phyloP scores from a whole-genome alignment of 345 rosid species.

The Trapa bicornis region DNA sequence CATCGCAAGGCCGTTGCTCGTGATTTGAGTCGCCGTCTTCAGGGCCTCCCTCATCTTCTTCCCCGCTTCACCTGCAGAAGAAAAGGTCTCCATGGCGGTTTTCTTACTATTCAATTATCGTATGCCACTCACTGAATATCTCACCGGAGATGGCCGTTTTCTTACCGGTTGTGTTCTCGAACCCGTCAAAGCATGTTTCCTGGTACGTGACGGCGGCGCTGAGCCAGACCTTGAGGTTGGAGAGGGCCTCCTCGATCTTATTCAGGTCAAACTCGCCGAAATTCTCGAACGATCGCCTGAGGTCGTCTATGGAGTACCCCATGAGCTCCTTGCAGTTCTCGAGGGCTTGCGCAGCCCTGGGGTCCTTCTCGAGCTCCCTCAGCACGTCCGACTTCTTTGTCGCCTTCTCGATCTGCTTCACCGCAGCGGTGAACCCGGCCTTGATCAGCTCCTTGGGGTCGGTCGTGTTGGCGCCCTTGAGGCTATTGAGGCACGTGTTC shows the following conservation, averaged over 20 bases:
- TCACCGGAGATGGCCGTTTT: background rate
- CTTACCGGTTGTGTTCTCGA: constrained; percentile 25
- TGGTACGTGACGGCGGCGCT: constrained; percentile 61
- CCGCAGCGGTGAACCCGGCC: constrained; percentile 32
- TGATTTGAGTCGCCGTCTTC: constrained; percentile 38
- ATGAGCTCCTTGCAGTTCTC: constrained; percentile 47
- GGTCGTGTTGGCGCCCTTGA: constrained; percentile 25
- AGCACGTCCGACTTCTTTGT: constrained; percentile 31
- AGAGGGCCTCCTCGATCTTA: constrained; percentile 20
- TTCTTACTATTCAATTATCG: too few species aligned
- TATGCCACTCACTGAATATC: too few species aligned
- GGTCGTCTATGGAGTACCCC: constrained; percentile 41
- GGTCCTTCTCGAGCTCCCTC: constrained; percentile 39
- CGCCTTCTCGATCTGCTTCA: constrained; percentile 28
- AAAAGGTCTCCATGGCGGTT: background rate
- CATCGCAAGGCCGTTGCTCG: constrained; percentile 57
- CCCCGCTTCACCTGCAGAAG: constrained; percentile 19
- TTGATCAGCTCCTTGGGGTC: constrained; percentile 54
- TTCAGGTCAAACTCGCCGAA: constrained; percentile 25
- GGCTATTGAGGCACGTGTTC: constrained; percentile 34
- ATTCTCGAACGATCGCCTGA: constrained; percentile 26
- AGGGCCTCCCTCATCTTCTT: constrained; percentile 37
- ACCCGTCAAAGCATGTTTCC: constrained; percentile 70
- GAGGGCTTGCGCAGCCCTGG: constrained; percentile 38
- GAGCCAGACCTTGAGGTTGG: constrained; percentile 51